Conservation (phyloP, 441 rosid genomes). For the Brassica balearica region DNA sequence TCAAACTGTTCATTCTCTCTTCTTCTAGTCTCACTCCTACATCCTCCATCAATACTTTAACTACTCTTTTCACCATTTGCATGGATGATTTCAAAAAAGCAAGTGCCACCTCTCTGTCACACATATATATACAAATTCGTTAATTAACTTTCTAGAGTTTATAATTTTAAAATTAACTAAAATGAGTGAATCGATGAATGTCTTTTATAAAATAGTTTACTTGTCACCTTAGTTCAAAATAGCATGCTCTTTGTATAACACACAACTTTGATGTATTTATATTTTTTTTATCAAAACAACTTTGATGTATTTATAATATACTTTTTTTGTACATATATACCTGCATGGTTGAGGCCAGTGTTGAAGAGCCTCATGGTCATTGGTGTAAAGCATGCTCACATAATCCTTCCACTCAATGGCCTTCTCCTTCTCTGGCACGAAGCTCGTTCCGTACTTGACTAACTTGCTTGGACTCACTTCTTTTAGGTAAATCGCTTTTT, state of each 20-base stretch:
- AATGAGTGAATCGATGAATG: not conserved
- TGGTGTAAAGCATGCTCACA: conserved; percentile 56
- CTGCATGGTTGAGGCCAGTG: conserved; percentile 65
- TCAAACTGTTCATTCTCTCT: conserved; percentile 47
- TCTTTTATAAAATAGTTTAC: not conserved
- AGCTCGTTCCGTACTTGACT: conserved; percentile 65
- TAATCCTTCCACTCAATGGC: conserved; percentile 74
- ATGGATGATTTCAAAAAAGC: conserved; percentile 52
- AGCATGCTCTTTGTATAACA: not conserved
- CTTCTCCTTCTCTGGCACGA: conserved; percentile 63
- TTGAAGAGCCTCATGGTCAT: conserved; percentile 61
- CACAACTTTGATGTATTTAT: not conserved
- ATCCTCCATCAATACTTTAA: conserved; percentile 49
- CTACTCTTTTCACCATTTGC: conserved; percentile 51
- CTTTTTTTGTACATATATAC: conserved; percentile 1
- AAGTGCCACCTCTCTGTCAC: conserved; percentile 54
- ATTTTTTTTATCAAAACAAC: no score
- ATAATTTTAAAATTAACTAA: no score
- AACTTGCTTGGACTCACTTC: conserved; percentile 60
- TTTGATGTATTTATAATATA: not conserved
- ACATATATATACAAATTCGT: not conserved
- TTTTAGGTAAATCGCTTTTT: conserved; percentile 48
- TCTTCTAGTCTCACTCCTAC: conserved; percentile 53
- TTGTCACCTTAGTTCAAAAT: not conserved
- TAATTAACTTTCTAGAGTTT: not conserved